These are phyloP conservation scores for Scutellaria galericulata DNA, from an alignment of 257 asterid genomes.

Conservation along the genomic window DNA sequence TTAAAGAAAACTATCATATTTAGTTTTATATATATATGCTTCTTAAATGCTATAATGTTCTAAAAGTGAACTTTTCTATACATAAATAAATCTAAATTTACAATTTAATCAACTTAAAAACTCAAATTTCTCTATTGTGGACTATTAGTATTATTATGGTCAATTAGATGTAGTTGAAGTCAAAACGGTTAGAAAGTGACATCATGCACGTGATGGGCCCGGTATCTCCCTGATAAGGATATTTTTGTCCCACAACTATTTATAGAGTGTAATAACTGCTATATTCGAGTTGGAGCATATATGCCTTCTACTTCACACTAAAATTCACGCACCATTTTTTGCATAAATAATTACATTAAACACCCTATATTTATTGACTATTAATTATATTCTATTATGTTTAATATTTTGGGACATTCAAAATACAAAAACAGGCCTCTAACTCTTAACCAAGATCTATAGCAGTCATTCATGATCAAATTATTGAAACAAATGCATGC, in stretches of 20 bases:
- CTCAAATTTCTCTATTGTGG: not conserved
- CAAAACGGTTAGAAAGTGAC: conserved; percentile 54
- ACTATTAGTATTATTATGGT: not conserved
- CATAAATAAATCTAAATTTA: no score
- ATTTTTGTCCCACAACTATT: conserved; percentile 34
- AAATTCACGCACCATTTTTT: conserved; percentile 23
- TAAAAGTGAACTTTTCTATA: no score
- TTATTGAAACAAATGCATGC: not conserved
- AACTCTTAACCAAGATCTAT: no score
- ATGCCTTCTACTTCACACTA: conserved; percentile 26
- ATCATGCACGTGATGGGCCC: conserved; percentile 42
- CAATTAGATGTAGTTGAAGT: conserved; percentile 30
- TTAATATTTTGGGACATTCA: not conserved
- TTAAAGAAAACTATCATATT: no score
- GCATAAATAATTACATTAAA: not conserved
- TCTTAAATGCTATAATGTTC: no score
- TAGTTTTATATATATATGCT: no score
- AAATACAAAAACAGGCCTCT: no score
- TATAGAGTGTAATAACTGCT: conserved; percentile 24
- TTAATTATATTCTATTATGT: not conserved
- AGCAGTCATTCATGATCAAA: no score
- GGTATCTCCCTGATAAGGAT: conserved; percentile 37
- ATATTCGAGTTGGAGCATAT: conserved; percentile 35
- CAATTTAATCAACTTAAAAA: no score
- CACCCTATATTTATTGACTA: not conserved